Conservation (phyloP, 1,139 yeast genomes). For the Blastobotrys aristatus region DNA sequence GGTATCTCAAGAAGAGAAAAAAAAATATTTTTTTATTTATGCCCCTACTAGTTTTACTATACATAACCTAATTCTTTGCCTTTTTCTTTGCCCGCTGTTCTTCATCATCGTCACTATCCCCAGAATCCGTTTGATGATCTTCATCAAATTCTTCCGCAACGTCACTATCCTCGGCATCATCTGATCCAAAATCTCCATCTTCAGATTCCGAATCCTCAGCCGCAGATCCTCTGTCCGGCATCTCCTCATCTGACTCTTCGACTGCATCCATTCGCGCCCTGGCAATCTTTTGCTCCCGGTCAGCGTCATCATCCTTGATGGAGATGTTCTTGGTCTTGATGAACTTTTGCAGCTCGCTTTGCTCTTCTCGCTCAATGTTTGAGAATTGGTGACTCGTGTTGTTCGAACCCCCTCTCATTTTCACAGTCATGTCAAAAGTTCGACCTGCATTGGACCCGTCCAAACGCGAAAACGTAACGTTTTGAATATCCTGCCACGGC, state of each 20-base stretch:
- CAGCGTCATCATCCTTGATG: slow-evolving; percentile 84
- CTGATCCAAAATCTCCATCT: slow-evolving; percentile 56
- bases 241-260: slow-evolving; percentile 57
- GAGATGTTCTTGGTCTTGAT: slow-evolving; percentile 71
- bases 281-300: slow-evolving; percentile 75
- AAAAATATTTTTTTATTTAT: too few relatives aligned
- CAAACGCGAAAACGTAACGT: slow-evolving; percentile 80
- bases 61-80: slow-evolving; percentile 13
- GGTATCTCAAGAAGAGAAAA: background rate
- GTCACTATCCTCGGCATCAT: slow-evolving; percentile 61
- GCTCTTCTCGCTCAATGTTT: slow-evolving; percentile 87
- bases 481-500: slow-evolving; percentile 75
- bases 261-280: slow-evolving; percentile 57
- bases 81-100: slow-evolving; percentile 34
- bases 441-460: slow-evolving; percentile 77
- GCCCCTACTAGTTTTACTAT: too few relatives aligned
- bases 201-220: slow-evolving; percentile 53
- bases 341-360: slow-evolving; percentile 67
- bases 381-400: slow-evolving; percentile 67
- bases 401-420: slow-evolving; percentile 58
- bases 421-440: slow-evolving; percentile 87
- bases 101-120: slow-evolving; percentile 32
- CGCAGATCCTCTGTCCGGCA: slow-evolving; percentile 36
- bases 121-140: slow-evolving; percentile 50
- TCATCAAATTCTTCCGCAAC: slow-evolving; percentile 89